phyloP scores from a whole-genome alignment of 2,329 filamentous ascomycete genomes.

The Clonostachys rosea region DNA sequence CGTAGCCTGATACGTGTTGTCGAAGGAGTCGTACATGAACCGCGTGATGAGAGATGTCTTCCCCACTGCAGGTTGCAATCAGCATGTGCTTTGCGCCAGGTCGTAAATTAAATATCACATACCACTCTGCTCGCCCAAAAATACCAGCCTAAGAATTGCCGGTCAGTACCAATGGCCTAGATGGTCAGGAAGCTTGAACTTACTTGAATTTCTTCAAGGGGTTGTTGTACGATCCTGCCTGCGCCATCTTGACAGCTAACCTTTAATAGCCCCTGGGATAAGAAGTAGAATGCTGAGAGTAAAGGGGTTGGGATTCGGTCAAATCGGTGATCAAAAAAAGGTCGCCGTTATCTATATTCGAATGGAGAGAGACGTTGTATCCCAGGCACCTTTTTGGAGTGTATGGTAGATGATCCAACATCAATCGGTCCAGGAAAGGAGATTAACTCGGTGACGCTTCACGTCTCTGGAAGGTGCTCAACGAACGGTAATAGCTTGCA shows the following conservation, averaged over 20 bases:
- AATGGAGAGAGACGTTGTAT: too few species aligned
- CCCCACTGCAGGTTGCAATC: constrained; percentile 59
- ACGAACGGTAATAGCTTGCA: too few species aligned
- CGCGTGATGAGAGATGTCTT: constrained; percentile 98
- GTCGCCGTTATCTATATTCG: too few species aligned
- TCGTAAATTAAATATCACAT: constrained; percentile 28
- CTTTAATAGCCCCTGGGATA: constrained; percentile 5
- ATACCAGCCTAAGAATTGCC: constrained; percentile 67
- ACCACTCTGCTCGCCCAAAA: constrained; percentile 98
- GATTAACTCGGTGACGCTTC: too few species aligned
- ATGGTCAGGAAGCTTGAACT: constrained; percentile 6
- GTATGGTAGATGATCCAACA: too few species aligned
- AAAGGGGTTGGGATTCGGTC: background rate
- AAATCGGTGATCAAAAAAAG: background rate
- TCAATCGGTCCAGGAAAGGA: too few species aligned
- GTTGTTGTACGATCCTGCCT: constrained; percentile 88
- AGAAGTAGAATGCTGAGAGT: too few species aligned
- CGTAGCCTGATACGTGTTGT: constrained; percentile 99
- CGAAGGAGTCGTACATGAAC: constrained; percentile 99
- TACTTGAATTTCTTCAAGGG: constrained; percentile 99
- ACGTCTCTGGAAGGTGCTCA: too few species aligned
- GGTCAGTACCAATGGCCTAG: constrained; percentile 1
- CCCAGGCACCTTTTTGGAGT: too few species aligned
- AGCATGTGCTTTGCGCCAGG: background rate
- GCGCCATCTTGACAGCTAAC: constrained; percentile 63